These are phyloP conservation scores for Zangia roseola DNA, from an alignment of 768 basidiomycete species.

Conservation along the genomic window DNA sequence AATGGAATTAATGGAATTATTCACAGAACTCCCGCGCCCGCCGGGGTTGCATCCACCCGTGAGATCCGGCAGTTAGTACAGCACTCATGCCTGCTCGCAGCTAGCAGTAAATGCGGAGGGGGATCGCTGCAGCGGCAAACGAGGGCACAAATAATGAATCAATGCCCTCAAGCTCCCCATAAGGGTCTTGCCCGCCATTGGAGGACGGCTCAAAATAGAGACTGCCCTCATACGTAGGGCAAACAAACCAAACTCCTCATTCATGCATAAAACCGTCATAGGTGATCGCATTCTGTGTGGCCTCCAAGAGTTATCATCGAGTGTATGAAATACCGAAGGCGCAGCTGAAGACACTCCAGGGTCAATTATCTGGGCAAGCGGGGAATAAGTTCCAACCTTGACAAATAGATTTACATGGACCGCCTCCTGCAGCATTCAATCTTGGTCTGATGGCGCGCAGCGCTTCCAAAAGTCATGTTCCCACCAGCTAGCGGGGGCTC, in stretches of 20 bases:
- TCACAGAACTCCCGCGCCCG: conserved; percentile 12
- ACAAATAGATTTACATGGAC: conserved; percentile 12
- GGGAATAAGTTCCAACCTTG: conserved; percentile 22
- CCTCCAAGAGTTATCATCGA: conserved; percentile 3
- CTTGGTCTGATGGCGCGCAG: conserved; percentile 11
- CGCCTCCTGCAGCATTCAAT: conserved; percentile 12
- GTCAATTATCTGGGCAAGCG: conserved; percentile 13
- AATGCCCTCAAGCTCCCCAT: conserved; percentile 7
- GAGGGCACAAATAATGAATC: conserved; percentile 17
- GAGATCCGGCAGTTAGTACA: conserved; percentile 1
- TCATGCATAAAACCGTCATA: conserved; percentile 1
- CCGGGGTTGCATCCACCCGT: conserved; percentile 5
- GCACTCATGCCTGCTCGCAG: conserved; percentile 8
- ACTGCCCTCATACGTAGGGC: neutral
- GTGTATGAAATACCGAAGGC: conserved; percentile 19
- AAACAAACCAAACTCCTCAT: conserved; percentile 3
- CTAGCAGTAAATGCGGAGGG: neutral
- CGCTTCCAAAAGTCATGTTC: conserved; percentile 58
- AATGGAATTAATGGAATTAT: neutral
- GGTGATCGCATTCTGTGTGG: conserved; percentile 5
- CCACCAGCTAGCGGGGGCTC: conserved; percentile 54
- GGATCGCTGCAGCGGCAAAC: conserved; percentile 4
- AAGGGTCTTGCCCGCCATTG: conserved; percentile 1
- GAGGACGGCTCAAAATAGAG: conserved; percentile 7
- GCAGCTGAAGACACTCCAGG: conserved; percentile 11